Evolutionary conservation across 2,329 filamentous ascomycete genomes (phyloP).

Genomic region (Fusarium decemcellulare): DNA sequence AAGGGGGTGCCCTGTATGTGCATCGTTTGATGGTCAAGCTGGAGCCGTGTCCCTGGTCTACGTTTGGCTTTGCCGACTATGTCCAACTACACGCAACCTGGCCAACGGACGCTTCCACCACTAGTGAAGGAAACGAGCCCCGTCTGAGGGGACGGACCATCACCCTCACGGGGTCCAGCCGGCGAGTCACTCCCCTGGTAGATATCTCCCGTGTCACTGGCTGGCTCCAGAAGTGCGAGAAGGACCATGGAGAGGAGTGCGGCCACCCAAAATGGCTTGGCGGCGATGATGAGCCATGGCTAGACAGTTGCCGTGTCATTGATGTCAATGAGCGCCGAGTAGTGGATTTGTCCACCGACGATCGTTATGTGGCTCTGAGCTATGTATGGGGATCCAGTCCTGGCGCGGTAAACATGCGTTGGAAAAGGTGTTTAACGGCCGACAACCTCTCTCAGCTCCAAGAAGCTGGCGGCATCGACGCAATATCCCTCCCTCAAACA

Average conservation of each 20-base stretch:
- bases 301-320: neutral
- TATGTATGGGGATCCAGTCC: conserved; percentile 29
- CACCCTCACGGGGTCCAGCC: conserved; percentile 1
- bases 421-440: neutral
- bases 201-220: neutral
- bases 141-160: neutral
- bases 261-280: conserved; percentile 8
- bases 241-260: conserved; percentile 9
- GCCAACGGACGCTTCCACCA: neutral
- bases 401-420: neutral
- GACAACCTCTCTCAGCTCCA: conserved; percentile 8
- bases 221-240: conserved; percentile 28
- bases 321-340: conserved; percentile 9
- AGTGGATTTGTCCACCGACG: conserved; percentile 3
- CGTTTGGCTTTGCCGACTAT: neutral
- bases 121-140: neutral
- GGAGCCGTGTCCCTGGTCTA: conserved; percentile 9
- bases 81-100: conserved; percentile 16
- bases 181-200: neutral
- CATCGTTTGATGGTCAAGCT: conserved; percentile 6
- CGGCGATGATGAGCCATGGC: neutral
- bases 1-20: neutral
- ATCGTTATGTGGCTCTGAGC: conserved; percentile 29
- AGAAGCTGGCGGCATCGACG: neutral
- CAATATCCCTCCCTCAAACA: neutral